Evolutionary conservation across 2,329 filamentous ascomycete species (phyloP), one percentile per base, ranked within the genome.

Genomic region (Exophiala aquamarina): DNA sequence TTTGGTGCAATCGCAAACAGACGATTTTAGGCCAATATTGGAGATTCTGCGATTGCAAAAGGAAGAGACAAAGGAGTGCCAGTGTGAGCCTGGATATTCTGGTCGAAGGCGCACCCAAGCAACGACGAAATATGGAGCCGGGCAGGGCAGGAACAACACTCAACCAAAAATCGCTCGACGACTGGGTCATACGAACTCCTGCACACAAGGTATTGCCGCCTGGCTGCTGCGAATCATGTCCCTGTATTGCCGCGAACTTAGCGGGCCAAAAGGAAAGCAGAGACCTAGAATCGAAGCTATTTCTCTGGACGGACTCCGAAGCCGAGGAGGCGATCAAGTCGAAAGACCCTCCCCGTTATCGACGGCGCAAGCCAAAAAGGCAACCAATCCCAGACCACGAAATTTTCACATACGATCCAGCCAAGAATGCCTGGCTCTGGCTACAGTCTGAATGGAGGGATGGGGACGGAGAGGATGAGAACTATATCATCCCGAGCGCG

Each of bases 381-480:
- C 34, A 37, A 11, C 44, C 44, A 11, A 36, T 47, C 13, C 31
- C 44, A 9, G 31, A 41, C 19, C 15, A 41, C n/a, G 44, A 47
- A 23, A 18, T 41, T 2, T 41, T 47, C 19, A 28, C 6, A 18
- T 47, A 28, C 36, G 4, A 15, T 31, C 6, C 6, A 6, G 23
- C 23, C 23, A 11, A 36, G n/a, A 47, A 47, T 20, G 41, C 21
- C 19, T 49, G 34, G 41, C 32, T 17, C 10, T 44, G 41, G 41
- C 29, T 45, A 14, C 47, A 49, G 26, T 35, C 41, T 6, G 47
- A 49, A 21, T 44, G 44, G 18, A 23, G 41, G 18, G 29, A 38
- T 21, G 47, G 42, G 6, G 47, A 49, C 15, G n/a, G 8, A n/a
- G 35, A 44, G n/a, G 47, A 41, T 7, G 47, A 49, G 35, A 49